Base-by-base conservation (phyloP, 2,329 filamentous ascomycete species). In the Xylariaceae sp. region DNA sequence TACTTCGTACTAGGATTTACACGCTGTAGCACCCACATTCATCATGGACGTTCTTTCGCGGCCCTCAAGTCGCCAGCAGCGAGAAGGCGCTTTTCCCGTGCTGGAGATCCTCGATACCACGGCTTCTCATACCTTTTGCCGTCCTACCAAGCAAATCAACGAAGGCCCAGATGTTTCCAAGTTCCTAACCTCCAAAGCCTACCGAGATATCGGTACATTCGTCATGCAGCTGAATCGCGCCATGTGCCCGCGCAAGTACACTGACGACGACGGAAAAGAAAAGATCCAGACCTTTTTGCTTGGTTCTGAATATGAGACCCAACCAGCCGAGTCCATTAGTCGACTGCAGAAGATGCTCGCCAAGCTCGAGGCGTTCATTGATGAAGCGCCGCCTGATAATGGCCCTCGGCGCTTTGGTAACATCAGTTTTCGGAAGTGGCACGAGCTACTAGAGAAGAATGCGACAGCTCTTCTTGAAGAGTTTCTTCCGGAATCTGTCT, bases 331-430 rank as follows among this genome's bases (percentile, higher is more conserved):
- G 1, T 80, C 86, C 0, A 81, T 96, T 17, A 77, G 77, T 54
- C 80, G 79, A 8, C 77, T 97, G 17, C 85, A 87, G 72, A 72
- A 77, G 8, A 78, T 99, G 41, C 76, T 97, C 13, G 75, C 79
- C 4, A 82, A 78, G 53, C 77, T 95, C 11, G 82, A 84, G 55
- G 75, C 75, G 7, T 81, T 95, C 53, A 84, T 96, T 54, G 83
- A 88, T 13, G 85, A 92, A 69, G 89, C 86, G 0, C 93, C 92
- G 1, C 93, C 93, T 0, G 89, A 95, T 68, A 84, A 86, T 5
- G 92, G 92, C 11, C 92, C 93, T 15, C 82, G 93, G 56, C 82
- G 94, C 63, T 99, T 97, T 72, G 94, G 94, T 39, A 99, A 99
- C 72, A 79, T 90, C 51, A 93, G 89, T 68, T 99, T 96, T 74